Conservation (phyloP, 768 basidiomycete species). For the Hygrocybe punicea region DNA sequence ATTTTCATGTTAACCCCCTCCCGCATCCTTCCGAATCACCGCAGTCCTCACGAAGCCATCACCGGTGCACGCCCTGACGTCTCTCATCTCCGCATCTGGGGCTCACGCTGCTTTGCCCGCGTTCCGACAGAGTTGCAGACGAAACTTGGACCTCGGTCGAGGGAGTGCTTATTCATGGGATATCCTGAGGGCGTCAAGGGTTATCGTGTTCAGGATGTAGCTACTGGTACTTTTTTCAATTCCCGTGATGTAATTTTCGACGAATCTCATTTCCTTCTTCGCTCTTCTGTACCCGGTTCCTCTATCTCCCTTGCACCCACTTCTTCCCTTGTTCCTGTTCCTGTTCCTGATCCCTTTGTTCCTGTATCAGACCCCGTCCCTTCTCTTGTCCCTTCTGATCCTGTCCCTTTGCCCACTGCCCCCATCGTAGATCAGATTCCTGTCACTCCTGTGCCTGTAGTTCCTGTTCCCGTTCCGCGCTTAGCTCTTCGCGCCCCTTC, state of each 20-base stretch:
- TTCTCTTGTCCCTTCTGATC: too few species aligned
- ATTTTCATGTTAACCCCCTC: conserved; percentile 24
- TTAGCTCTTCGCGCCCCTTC: too few species aligned
- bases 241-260: conserved; percentile 31
- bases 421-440: background rate
- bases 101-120: conserved; percentile 31
- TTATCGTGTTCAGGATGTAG: conserved; percentile 14
- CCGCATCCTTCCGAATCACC: conserved; percentile 16
- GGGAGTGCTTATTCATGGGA: conserved; percentile 24
- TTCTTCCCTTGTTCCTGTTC: background rate
- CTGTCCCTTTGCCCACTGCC: background rate
- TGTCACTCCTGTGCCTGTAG: background rate
- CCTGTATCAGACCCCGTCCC: too few species aligned
- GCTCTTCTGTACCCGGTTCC: background rate
- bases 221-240: background rate
- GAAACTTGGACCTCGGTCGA: conserved; percentile 23
- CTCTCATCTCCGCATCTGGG: conserved; percentile 27
- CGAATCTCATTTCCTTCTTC: conserved; percentile 5
- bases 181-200: conserved; percentile 27
- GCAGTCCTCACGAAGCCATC: conserved; percentile 21
- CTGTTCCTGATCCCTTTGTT: too few species aligned
- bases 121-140: conserved; percentile 21
- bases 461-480: background rate
- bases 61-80: conserved; percentile 25
- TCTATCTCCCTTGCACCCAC: background rate